Evolutionary conservation across 768 basidiomycete genomes (phyloP), one percentile per base, ranked within the genome.

Genomic region (Pisolithus orientalis): DNA sequence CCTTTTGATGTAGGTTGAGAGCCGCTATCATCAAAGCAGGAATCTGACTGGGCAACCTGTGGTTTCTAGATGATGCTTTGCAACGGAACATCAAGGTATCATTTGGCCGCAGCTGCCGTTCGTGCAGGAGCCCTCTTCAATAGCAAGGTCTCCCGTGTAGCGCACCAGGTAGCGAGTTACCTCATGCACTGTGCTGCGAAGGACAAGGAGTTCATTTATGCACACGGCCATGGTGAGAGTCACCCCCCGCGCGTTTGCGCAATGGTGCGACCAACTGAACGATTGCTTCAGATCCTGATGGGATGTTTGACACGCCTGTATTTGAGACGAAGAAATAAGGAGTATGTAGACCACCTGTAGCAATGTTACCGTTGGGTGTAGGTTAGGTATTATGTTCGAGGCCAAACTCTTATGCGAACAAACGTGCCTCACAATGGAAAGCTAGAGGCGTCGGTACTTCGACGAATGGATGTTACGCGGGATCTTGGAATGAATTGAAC

Each of bases 21-120:
- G 3, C n/a, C 25, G n/a, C 42, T 9, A 39, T 39, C 31, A 24
- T 21, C 44, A 40, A 50, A 28, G 50, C 13, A 29, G 8, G 1
- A 17, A 10, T 2, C 43, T 31, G 54, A 56, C 34, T 57, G 10
- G 39, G n/a, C 9, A 32, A 6, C 17, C 46, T 8, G 21, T 25
- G 24, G 14, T n/a, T 21, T 21, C 3, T 31, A 85, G 82, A 88
- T 87, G 87, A 83, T 87, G 85, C 65, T 87, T 16, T 76, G 76
- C 63, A 88, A 88, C 65, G 69, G 72, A 48, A 84, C 83, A 0
- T 85, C 84, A 29, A 76, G 86, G 37, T 88, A 80, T 64, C 71
- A 84, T 50, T 75, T 87, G 38, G 86, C 85, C 31, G 69, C 77
- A 5, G 74, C 73, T 11, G 86, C 85, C 9, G 72, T 88, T 37